Evolutionary conservation across 2,329 filamentous ascomycete species (phyloP), one percentile per base, ranked within the genome.

Genomic region (Pseudodiploospora longispora): DNA sequence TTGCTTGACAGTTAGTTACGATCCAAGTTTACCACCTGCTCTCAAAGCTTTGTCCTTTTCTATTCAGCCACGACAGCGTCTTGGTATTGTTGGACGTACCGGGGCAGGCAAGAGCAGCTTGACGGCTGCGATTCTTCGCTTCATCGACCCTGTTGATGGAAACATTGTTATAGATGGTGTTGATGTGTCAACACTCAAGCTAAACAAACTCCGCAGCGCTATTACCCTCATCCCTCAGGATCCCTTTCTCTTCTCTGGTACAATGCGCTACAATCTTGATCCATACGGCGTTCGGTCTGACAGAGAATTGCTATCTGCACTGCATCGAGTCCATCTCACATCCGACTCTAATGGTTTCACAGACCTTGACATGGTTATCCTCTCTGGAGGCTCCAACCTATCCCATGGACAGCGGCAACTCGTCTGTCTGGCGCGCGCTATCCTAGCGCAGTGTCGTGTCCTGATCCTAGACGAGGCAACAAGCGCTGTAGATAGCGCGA

Each of bases 381-480:
- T 28, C 5, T 9, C 44, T 1, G 31, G 40, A 6, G 40, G 44
- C 9, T 5, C 28, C 4, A 43, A 40, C 27, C 32, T 49, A 8
- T 49, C 44, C 2, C 37, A 47, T 19, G 47, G 47, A 8, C 44
- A 49, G 40, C 38, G 42, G 1, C 47, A 49, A 30, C 42, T 47
- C 2, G 10, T 49, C 6, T 49, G 40, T 37, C 34, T 49, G 2
- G 47, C 47, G 2, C 30, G 47, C 2, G 44, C 47, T 3, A n/a
- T 47, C n/a, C 36, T 49, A 3, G 4, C 27, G 4, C 35, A 40
- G 10, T 44, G 40, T 31, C 40, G 27, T 7, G 32, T 46, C 10
- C 32, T 50, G 2, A 27, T 50, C 2, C 30, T 50, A 3, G 48
- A 50, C 27, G 48, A 50, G 34, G 48, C 48, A 4, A 50, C 46